phyloP scores from a whole-genome alignment of 129 eudicot species.

The Chrysanthemum makinoi region DNA sequence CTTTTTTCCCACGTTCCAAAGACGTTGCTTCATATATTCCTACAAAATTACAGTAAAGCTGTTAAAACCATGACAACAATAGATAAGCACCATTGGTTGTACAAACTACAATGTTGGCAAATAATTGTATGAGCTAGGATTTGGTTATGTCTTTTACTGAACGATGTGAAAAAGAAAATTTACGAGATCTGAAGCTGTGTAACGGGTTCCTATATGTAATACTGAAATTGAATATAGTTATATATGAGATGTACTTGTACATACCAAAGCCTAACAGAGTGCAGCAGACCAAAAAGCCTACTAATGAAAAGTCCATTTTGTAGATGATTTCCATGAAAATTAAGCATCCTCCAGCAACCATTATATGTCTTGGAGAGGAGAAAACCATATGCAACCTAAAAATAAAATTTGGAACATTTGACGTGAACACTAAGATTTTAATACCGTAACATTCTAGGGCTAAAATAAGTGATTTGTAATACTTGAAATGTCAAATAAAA shows the following conservation, averaged over 20 bases:
- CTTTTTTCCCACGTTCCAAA: constrained; percentile 73
- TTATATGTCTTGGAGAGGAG: constrained; percentile 91
- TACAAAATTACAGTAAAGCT: constrained; percentile 27
- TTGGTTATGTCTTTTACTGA: too few relatives aligned
- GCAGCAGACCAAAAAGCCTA: constrained; percentile 74
- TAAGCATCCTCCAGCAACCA: constrained; percentile 88
- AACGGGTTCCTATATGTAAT: background rate
- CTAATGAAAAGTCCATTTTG: constrained; percentile 86
- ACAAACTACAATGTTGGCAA: background rate
- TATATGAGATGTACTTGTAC: constrained; percentile 9
- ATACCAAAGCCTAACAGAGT: constrained; percentile 82
- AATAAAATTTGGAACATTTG: background rate
- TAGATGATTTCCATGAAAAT: constrained; percentile 70
- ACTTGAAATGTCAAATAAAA: too few relatives aligned
- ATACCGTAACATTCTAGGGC: too few relatives aligned
- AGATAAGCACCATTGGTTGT: background rate
- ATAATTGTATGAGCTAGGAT: too few relatives aligned
- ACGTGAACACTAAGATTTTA: background rate
- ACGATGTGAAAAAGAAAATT: background rate
- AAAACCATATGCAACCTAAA: constrained; percentile 96
- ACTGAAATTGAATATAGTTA: constrained; percentile 3
- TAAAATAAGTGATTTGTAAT: too few relatives aligned
- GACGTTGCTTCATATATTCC: constrained; percentile 92
- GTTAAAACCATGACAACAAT: constrained; percentile 9
- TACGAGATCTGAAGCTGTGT: background rate